Evolutionary conservation across 1,284 basidiomycete genomes (phyloP).

Genomic region (Papiliotrema laurentii): DNA sequence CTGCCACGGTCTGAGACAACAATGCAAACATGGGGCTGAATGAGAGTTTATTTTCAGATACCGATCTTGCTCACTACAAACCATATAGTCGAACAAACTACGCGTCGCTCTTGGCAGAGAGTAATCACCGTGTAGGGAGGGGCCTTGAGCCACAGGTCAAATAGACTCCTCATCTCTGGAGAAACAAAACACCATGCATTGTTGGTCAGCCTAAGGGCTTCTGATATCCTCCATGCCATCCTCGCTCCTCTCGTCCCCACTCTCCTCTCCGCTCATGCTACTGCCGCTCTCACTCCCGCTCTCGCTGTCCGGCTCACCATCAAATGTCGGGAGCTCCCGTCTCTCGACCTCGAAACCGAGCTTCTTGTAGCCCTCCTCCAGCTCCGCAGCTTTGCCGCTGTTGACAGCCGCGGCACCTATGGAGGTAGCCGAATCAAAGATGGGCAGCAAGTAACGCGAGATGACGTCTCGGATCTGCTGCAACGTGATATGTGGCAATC

Average conservation of each 20-base stretch:
- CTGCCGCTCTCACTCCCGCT: constrained; percentile 11
- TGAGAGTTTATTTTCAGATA: too few relatives aligned
- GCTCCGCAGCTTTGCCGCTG: constrained; percentile 71
- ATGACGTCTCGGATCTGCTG: constrained; percentile 69
- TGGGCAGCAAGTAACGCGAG: constrained; percentile 72
- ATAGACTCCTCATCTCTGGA: too few relatives aligned
- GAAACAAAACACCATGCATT: too few relatives aligned
- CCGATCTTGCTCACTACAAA: too few relatives aligned
- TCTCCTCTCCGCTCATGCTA: too few relatives aligned
- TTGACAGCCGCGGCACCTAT: constrained; percentile 78
- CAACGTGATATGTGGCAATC: constrained; percentile 66
- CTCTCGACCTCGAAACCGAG: constrained; percentile 76
- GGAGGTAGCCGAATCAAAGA: constrained; percentile 75
- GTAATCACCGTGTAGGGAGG: too few relatives aligned
- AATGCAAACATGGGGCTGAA: too few relatives aligned
- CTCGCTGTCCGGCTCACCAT: constrained; percentile 6
- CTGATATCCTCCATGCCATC: constrained; percentile 19
- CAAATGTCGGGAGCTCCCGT: constrained; percentile 50
- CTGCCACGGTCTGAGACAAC: too few relatives aligned
- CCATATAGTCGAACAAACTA: too few relatives aligned
- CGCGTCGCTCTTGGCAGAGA: too few relatives aligned
- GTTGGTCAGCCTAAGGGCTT: constrained; percentile 8
- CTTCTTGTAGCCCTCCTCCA: constrained; percentile 60
- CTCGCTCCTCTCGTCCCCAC: constrained; percentile 1
- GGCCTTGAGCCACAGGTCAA: too few relatives aligned